Percentiles rank a stretch among this genome's conserved stretches.
Evolutionary conservation across 805 yeast species (phyloP).

Genomic region (Metschnikowia matae): DNA sequence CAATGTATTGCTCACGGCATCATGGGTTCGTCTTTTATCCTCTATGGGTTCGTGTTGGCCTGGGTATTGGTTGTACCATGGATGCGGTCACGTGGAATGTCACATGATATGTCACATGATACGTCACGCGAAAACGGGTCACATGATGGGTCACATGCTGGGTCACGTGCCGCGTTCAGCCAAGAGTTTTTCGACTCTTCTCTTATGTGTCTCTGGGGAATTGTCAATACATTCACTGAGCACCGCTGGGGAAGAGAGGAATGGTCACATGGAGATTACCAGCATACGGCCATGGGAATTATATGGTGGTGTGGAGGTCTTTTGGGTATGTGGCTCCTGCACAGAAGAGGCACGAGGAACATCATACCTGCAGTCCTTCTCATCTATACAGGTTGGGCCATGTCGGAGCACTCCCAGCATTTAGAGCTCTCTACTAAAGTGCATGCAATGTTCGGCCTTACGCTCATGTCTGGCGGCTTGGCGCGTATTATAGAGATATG

Average conservation of each 20-base stretch:
- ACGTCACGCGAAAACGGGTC: not conserved
- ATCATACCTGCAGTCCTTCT: slow-evolving; percentile 75
- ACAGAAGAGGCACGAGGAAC: slow-evolving; percentile 43
- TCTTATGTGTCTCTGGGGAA: slow-evolving; percentile 85
- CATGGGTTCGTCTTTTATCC: slow-evolving; percentile 87
- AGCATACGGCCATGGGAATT: slow-evolving; percentile 95
- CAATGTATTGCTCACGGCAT: slow-evolving; percentile 97
- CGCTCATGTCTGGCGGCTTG: slow-evolving; percentile 74
- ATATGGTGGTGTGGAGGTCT: slow-evolving; percentile 96
- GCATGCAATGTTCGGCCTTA: slow-evolving; percentile 81
- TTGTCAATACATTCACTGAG: slow-evolving; percentile 92
- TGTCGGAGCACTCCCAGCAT: slow-evolving; percentile 84
- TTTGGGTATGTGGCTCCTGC: slow-evolving; percentile 72
- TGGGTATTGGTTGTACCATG: slow-evolving; percentile 70
- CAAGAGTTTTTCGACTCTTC: slow-evolving; percentile 84
- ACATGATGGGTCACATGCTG: not conserved
- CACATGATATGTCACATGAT: not conserved
- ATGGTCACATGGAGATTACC: slow-evolving; percentile 92
- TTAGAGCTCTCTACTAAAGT: slow-evolving; percentile 77
- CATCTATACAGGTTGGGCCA: slow-evolving; percentile 89
- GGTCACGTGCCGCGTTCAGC: slow-evolving; percentile 28
- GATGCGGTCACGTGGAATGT: slow-evolving; percentile 41
- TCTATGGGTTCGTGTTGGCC: slow-evolving; percentile 69
- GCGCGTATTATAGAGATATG: slow-evolving; percentile 75
- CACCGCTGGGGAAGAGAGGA: slow-evolving; percentile 88